Percentiles rank a stretch among this genome's conserved stretches.
phyloP scores from a whole-genome alignment of 768 basidiomycete genomes.

The Tubosaeta brunneosetosa region DNA sequence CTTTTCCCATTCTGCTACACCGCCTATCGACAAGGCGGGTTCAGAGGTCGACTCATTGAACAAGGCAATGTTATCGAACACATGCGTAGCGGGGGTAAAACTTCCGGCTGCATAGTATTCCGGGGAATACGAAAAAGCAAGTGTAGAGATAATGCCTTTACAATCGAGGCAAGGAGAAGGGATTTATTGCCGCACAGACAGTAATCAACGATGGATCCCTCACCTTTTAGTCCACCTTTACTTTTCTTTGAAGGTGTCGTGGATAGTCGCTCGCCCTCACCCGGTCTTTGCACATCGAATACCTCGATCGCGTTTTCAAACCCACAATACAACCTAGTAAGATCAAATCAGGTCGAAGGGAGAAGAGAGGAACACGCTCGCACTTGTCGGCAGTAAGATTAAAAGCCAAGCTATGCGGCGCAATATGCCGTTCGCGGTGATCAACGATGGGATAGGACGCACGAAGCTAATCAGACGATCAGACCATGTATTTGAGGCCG shows the following conservation, averaged over 20 bases:
- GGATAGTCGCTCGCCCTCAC: conserved; percentile 63
- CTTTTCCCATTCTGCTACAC: conserved; percentile 37
- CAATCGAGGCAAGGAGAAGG: background rate
- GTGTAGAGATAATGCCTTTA: conserved; percentile 78
- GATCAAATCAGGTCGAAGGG: background rate
- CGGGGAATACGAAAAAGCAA: conserved; percentile 68
- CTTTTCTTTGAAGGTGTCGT: conserved; percentile 75
- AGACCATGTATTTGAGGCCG: background rate
- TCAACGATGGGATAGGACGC: conserved; percentile 92
- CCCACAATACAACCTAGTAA: conserved; percentile 69
- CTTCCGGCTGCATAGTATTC: conserved; percentile 80
- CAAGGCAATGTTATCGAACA: conserved; percentile 54
- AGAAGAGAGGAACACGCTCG: background rate
- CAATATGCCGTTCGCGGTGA: conserved; percentile 87
- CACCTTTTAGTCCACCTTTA: conserved; percentile 85
- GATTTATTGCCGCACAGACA: background rate
- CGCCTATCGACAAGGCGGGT: conserved; percentile 61
- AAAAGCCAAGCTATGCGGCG: conserved; percentile 81
- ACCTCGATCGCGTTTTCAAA: conserved; percentile 83
- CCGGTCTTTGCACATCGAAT: conserved; percentile 71
- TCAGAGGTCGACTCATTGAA: conserved; percentile 57
- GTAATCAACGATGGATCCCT: background rate
- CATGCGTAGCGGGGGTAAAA: conserved; percentile 45
- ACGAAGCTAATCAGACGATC: conserved; percentile 54
- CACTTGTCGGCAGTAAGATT: conserved; percentile 65